Base-by-base conservation (phyloP, 1,284 basidiomycete species). In the Bondarzewia mesenterica region DNA sequence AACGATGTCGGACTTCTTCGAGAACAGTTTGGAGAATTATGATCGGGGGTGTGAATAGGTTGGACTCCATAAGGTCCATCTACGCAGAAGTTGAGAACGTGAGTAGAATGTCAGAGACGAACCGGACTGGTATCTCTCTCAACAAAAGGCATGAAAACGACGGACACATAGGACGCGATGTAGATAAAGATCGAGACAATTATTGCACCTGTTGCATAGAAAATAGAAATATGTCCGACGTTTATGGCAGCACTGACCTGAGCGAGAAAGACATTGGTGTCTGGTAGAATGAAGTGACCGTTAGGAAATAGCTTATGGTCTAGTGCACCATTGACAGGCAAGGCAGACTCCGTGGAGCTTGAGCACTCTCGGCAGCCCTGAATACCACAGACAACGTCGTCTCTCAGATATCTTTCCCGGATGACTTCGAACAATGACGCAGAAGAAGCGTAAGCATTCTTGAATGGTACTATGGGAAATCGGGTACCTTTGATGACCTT, bases 1-100 rank as follows among this genome's bases (percentile, higher is more conserved):
- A 94, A 23, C 95, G 80, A 65, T 99, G 95, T 48, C 95, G 77
- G 50, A 97, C 93, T 77, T 99, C 96, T 57, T 96, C 91, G 44
- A 97, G 72, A 1, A 97, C 93, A 0, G 95, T 99, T 65, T 99
- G 96, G 1, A 97, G 78, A 10, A 99, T 72, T 46, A 99, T 85
- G 47, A 96, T 80, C 0, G 90, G 88, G 0, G 89, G 72, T 0
- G 69, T 74, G 54, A 96, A 90, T 1, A 84, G 68, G 5, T 71
- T 64, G 0, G 88, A 87, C 61, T 92, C 87, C 38, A 97, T 72
- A 44, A 96, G 72, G 65, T 98, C 94, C 86, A 97, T 95, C 88
- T 96, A 63, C 44, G 7, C 36, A 29, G 14, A 41, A 41, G 39
- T 18, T 7, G 39, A 18, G 39, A 16, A 41, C 14, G 21, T 21